These are phyloP conservation scores for Hymenoscyphus albidus DNA, from an alignment of 2,329 filamentous ascomycete genomes.

Conservation along the genomic window DNA sequence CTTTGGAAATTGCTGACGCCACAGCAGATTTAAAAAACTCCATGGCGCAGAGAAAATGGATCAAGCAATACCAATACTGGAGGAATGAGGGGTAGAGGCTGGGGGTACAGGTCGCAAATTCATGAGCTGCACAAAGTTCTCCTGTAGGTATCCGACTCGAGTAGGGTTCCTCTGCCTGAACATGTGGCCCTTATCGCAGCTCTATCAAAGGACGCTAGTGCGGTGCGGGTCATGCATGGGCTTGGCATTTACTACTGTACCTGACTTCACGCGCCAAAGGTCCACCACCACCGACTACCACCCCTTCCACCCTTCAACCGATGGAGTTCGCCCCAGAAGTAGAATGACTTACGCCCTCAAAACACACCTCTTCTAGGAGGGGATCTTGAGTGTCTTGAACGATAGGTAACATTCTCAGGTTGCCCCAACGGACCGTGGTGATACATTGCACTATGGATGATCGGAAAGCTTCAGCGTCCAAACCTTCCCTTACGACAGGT, in stretches of 20 bases:
- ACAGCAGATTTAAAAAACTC: conserved; percentile 98
- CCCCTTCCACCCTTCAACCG: too few relatives aligned
- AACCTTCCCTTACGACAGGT: neutral
- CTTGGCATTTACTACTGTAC: too few relatives aligned
- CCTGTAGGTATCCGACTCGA: too few relatives aligned
- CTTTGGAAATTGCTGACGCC: conserved; percentile 92
- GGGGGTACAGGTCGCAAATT: too few relatives aligned
- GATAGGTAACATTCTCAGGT: too few relatives aligned
- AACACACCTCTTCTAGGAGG: too few relatives aligned
- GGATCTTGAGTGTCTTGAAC: too few relatives aligned
- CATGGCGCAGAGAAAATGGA: conserved; percentile 50
- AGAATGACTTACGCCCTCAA: too few relatives aligned
- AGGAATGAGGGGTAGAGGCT: neutral
- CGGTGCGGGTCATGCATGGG: neutral
- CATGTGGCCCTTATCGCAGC: conserved; percentile 15
- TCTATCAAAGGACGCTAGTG: conserved; percentile 3
- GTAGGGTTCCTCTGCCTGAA: neutral
- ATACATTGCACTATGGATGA: neutral
- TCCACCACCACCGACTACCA: too few relatives aligned
- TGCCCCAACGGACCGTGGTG: neutral
- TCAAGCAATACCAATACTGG: conserved; percentile 9
- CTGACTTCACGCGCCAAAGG: too few relatives aligned
- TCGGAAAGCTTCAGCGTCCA: neutral
- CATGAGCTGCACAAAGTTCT: too few relatives aligned
- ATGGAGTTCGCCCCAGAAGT: too few relatives aligned